Conservation (phyloP, 2,329 filamentous ascomycete species). For the Arthrobotrys sphaeroides region DNA sequence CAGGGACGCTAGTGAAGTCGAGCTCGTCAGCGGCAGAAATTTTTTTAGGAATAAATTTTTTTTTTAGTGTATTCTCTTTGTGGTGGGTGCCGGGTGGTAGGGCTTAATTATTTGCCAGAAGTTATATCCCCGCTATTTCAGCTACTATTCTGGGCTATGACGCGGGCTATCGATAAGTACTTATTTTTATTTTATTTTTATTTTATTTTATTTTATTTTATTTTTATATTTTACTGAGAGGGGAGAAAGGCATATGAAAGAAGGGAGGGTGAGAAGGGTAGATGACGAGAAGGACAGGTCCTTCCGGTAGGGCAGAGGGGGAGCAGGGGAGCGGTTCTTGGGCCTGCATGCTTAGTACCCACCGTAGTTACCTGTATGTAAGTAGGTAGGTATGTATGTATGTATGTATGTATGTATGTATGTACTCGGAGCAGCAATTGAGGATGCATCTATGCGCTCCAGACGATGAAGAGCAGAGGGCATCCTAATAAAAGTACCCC, state of each 20-base stretch:
- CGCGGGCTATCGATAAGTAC: slow-evolving; percentile 49
- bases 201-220: no score
- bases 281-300: slow-evolving; percentile 19
- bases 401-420: no score
- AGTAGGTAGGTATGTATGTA: no score
- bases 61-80: not conserved
- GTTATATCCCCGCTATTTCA: slow-evolving; percentile 38
- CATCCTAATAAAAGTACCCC: not conserved
- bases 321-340: not conserved
- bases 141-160: not conserved
- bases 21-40: slow-evolving; percentile 18
- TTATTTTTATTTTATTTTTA: no score
- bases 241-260: not conserved
- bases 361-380: no score
- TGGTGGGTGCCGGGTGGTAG: slow-evolving; percentile 12
- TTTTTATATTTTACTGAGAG: no score
- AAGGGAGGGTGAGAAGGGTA: not conserved
- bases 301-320: slow-evolving; percentile 29
- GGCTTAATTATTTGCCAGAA: slow-evolving; percentile 41
- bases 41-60: not conserved
- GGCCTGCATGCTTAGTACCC: no score
- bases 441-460: not conserved
- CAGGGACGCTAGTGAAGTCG: slow-evolving; percentile 16
- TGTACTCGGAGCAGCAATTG: no score
- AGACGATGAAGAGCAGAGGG: no score